Evolutionary conservation across 805 yeast genomes (phyloP).

Genomic region (Kuraishia ogatae): DNA sequence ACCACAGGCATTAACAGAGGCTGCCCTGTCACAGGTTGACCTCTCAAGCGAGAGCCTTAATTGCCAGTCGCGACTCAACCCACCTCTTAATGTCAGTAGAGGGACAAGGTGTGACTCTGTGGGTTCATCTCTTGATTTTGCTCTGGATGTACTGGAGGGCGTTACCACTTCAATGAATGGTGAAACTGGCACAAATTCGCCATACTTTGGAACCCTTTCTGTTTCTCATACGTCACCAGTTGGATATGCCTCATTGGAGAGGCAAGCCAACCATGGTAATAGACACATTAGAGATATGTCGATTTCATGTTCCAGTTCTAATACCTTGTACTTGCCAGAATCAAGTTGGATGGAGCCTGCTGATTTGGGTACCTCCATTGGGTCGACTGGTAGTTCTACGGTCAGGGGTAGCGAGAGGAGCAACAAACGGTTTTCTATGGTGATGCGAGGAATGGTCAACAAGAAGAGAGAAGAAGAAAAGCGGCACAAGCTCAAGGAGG

Average conservation of each 20-base stretch:
- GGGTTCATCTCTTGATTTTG: conserved; percentile 18
- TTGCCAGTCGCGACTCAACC: background rate
- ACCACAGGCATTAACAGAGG: too few relatives aligned
- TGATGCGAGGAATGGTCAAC: too few relatives aligned
- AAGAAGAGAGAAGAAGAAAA: too few relatives aligned
- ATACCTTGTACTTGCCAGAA: background rate
- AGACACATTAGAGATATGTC: too few relatives aligned
- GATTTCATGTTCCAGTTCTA: too few relatives aligned
- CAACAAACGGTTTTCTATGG: too few relatives aligned
- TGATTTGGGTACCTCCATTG: background rate
- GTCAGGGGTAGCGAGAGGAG: too few relatives aligned
- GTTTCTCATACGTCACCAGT: too few relatives aligned
- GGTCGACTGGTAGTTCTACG: too few relatives aligned
- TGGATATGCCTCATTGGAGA: too few relatives aligned
- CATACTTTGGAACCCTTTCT: background rate
- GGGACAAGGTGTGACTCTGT: conserved; percentile 9
- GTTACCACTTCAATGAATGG: background rate
- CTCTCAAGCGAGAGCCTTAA: background rate
- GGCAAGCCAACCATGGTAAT: too few relatives aligned
- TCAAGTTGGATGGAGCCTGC: background rate
- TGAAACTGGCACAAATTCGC: conserved; percentile 2
- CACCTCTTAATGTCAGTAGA: conserved; percentile 16
- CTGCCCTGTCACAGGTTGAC: background rate
- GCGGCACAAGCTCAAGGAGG: too few relatives aligned
- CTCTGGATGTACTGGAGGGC: conserved; percentile 15